phyloP scores from a whole-genome alignment of 1,139 yeast genomes.

The Geotrichum armillariae region DNA sequence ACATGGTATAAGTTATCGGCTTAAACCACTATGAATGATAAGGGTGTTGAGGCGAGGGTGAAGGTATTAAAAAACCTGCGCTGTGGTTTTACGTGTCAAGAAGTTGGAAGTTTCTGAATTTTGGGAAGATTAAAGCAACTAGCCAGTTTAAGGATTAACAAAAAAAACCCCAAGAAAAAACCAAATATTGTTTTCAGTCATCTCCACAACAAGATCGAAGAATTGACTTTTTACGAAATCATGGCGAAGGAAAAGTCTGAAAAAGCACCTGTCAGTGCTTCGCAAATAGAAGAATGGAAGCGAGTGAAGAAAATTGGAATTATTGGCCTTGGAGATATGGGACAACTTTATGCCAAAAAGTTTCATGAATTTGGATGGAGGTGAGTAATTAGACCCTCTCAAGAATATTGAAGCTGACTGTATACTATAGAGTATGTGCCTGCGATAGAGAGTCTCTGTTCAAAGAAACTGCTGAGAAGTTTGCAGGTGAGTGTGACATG shows the following conservation, averaged over 20 bases:
- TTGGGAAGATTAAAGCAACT: too few species aligned
- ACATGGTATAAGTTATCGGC: slow-evolving; percentile 27
- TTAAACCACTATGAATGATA: background rate
- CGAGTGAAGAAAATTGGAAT: slow-evolving; percentile 67
- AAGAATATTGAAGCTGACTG: slow-evolving; percentile 2
- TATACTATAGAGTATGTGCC: slow-evolving; percentile 59
- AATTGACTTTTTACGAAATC: background rate
- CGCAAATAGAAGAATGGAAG: slow-evolving; percentile 37
- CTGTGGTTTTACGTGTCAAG: slow-evolving; percentile 8
- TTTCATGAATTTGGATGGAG: slow-evolving; percentile 85
- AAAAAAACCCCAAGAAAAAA: too few species aligned
- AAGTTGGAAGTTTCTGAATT: background rate
- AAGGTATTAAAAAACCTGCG: background rate
- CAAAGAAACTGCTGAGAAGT: slow-evolving; percentile 48
- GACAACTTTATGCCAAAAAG: slow-evolving; percentile 75
- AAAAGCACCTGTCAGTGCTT: background rate
- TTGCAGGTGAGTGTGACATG: slow-evolving; percentile 27
- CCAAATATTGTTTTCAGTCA: too few species aligned
- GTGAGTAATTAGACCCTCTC: slow-evolving; percentile 26
- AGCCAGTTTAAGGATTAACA: too few species aligned
- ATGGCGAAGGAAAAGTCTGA: background rate
- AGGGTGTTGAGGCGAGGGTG: background rate
- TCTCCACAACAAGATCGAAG: slow-evolving; percentile 1
- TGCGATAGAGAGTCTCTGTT: slow-evolving; percentile 79
- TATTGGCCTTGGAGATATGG: slow-evolving; percentile 98